Evolutionary conservation across 352 stramenopile genomes (phyloP), one percentile per base, ranked within the genome.

Genomic region (Globisporangium ultimum): DNA sequence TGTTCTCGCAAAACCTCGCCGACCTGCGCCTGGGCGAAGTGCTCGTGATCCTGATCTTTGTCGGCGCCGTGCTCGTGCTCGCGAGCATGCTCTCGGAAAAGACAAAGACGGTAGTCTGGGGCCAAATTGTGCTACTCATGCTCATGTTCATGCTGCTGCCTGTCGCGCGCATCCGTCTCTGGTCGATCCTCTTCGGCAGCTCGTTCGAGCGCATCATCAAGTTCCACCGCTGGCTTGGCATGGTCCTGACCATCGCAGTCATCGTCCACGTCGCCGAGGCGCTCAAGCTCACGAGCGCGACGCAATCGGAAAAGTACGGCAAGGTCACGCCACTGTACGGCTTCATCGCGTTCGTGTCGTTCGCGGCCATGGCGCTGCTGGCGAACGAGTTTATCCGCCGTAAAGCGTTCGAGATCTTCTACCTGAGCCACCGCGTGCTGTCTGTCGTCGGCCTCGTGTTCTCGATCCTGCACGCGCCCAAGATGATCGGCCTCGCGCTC

Each of bases 121-220:
- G 84, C 34, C 78, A 88, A 38, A 68, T 89, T 10, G 67, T 68
- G 32, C 57, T 94, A 18, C 56, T 90, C n/a, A 73, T 83, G 15
- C 63, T 94, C 49, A 89, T 92, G 80, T 91, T 94, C 55, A 55
- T 94, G 54, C 76, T 94, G 32, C 66, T 94, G 2, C 84, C 84
- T 0, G 72, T 94, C 1, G 64, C 84, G 6, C 67, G 74, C 10
- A 62, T 90, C 24, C 71, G 71, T 8, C 62, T 92, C 18, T 92
- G 82, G 82, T 81, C 76, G 12, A 55, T 85, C 22, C 70, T 86
- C 46, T 93, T 93, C 22, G 78, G 78, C 55, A 86, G 67, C 51
- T 91, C 80, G 32, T 89, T 91, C 41, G 84, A 93, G 50, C 84
- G 84, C 18, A 88, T 91, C 22, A 63, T 91, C 67, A 92, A 91